Evolutionary conservation across 192 early-diverging fungal species (phyloP).

Genomic region (Chytriomyces sp.): DNA sequence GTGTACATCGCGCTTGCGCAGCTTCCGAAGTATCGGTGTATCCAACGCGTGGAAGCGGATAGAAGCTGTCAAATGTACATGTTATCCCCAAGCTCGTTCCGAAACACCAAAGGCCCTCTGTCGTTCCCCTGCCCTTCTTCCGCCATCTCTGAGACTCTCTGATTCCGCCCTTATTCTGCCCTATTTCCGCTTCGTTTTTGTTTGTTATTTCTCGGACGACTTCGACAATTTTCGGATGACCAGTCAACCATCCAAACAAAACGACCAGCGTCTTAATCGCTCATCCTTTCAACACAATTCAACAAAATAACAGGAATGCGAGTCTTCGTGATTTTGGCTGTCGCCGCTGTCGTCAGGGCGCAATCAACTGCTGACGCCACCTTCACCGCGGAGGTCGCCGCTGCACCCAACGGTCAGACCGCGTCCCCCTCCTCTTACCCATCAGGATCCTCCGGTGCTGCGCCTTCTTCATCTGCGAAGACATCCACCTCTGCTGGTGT

Average conservation of each 20-base stretch:
- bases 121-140: background rate
- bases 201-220: background rate
- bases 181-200: background rate
- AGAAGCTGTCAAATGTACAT: background rate
- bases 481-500: background rate
- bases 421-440: background rate
- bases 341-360: background rate
- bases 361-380: background rate
- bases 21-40: background rate
- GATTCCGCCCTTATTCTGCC: background rate
- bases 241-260: background rate
- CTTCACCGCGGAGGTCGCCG: background rate
- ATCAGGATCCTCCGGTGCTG: background rate
- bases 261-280: too few species aligned
- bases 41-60: background rate
- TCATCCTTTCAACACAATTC: background rate
- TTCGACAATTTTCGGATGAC: background rate
- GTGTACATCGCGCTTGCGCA: background rate
- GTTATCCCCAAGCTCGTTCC: background rate
- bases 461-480: background rate
- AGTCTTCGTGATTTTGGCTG: conserved; percentile 8
- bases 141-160: background rate
- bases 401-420: background rate
- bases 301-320: conserved; percentile 10
- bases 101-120: background rate